These are phyloP conservation scores for Talaromyces liani DNA, from an alignment of 495 filamentous ascomycete genomes.

Conservation along the genomic window DNA sequence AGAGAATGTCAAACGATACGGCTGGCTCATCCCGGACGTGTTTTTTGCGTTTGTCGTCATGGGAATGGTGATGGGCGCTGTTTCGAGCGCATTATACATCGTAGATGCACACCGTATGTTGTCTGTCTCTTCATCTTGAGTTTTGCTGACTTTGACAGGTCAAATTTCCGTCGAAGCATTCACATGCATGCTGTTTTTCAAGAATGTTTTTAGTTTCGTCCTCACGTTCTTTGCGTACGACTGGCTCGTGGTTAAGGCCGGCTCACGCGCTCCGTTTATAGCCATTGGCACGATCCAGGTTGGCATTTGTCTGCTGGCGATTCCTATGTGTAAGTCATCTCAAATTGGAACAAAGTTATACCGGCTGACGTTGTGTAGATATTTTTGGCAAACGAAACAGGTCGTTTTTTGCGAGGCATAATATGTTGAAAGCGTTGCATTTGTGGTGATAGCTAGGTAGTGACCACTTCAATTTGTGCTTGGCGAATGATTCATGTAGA, in stretches of 20 bases:
- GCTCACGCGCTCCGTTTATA: slow-evolving; percentile 59
- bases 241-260: slow-evolving; percentile 56
- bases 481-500: background rate
- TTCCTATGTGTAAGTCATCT: slow-evolving; percentile 68
- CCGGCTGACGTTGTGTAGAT: slow-evolving; percentile 39
- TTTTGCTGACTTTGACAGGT: slow-evolving; percentile 32
- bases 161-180: slow-evolving; percentile 86
- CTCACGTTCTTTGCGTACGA: slow-evolving; percentile 76
- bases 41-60: slow-evolving; percentile 73
- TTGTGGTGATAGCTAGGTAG: slow-evolving; percentile 19
- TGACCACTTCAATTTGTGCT: background rate
- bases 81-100: slow-evolving; percentile 81
- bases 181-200: slow-evolving; percentile 86
- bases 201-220: slow-evolving; percentile 84
- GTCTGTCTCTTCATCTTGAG: background rate
- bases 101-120: slow-evolving; percentile 85
- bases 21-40: slow-evolving; percentile 65
- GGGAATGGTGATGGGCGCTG: slow-evolving; percentile 87
- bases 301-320: slow-evolving; percentile 59
- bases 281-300: slow-evolving; percentile 70
- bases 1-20: slow-evolving; percentile 49
- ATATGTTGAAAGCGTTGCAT: slow-evolving; percentile 54
- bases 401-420: slow-evolving; percentile 60
- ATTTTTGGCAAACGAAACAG: slow-evolving; percentile 74
- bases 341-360: background rate